Evolutionary conservation across 208 protist species (phyloP), one percentile per base, ranked within the genome.

Genomic region (Crithidia expoeki): DNA sequence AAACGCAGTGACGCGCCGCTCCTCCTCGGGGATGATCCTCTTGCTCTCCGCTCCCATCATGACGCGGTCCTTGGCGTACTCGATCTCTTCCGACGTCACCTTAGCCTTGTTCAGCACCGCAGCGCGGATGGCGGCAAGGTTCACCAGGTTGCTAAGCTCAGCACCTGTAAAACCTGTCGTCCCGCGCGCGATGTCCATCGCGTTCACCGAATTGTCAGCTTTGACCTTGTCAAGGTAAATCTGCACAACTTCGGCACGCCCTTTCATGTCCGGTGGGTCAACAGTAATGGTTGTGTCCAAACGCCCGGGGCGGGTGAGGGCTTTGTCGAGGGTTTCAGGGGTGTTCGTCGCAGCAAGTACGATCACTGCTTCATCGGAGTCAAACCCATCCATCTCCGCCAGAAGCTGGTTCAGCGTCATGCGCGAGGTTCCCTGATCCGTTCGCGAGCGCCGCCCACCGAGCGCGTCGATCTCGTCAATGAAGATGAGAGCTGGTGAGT

Each of bases 391-490:
- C 92, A 99, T 97, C 76, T 99, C 97, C 21, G 95, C 85, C 14
- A 99, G 78, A 46, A 99, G 93, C 86, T 99, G 97, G 78, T 99
- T 99, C 49, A 99, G 87, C 28, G 98, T 98, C 93, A 98, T 97
- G 23, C 91, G 86, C 5, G 88, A 93, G 52, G 89, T 84, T 10
- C 79, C 63, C 57, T 90, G 82, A 68, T 96, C 92, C 21, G 47
- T 68, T 32, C 80, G 51, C 38, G 81, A 85, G 60, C 96, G 85
- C 46, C 82, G 89, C 21, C 85, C 88, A 16, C 96, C 98, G 11
- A 99, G 81, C 0, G 97, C 95, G 78, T 99, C 98, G 64, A 99
- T 98, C 80, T 99, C 98, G 86, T 99, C 98, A 49, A 99, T 99
- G 75, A 99, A 99, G 50, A 99, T 98, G 59, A 99, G 94, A 51